Conservation (phyloP, 495 filamentous ascomycete genomes). For the Acidomyces sp. region DNA sequence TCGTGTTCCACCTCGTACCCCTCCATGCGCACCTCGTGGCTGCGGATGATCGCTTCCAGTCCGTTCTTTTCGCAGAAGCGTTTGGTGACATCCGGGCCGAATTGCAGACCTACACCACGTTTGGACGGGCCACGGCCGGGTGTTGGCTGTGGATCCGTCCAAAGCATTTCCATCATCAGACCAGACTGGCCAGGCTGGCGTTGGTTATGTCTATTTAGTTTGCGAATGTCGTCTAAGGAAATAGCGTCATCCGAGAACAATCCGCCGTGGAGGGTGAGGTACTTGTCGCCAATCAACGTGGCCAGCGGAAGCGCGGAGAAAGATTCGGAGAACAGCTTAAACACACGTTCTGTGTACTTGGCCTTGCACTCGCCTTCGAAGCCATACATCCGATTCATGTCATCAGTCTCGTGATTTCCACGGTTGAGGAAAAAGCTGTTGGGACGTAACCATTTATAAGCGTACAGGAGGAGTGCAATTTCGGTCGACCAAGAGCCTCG, state of each 20-base stretch:
- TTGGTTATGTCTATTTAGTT: conserved; percentile 81
- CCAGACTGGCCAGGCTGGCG: conserved; percentile 90
- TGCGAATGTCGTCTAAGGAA: conserved; percentile 82
- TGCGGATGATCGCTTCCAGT: conserved; percentile 86
- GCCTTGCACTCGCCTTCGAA: conserved; percentile 97
- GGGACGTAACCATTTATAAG: conserved; percentile 91
- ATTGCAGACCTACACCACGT: conserved; percentile 89
- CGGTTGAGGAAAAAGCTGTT: conserved; percentile 88
- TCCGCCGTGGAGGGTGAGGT: conserved; percentile 86
- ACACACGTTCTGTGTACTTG: conserved; percentile 91
- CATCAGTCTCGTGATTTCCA: conserved; percentile 97
- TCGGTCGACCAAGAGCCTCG: conserved; percentile 95
- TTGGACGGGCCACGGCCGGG: conserved; percentile 90
- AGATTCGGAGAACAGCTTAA: conserved; percentile 96
- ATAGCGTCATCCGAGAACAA: conserved; percentile 96
- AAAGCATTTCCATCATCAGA: conserved; percentile 99
- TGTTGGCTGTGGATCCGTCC: conserved; percentile 84
- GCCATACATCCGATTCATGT: conserved; percentile 98
- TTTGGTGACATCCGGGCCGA: conserved; percentile 94
- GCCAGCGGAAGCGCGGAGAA: conserved; percentile 92
- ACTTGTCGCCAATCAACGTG: conserved; percentile 83
- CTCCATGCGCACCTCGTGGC: conserved; percentile 94
- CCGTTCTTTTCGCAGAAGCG: conserved; percentile 94
- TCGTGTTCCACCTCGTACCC: conserved; percentile 95
- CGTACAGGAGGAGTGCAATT: conserved; percentile 83